phyloP scores from a whole-genome alignment of 768 basidiomycete species.

The Paxillus ammoniavirescens region DNA sequence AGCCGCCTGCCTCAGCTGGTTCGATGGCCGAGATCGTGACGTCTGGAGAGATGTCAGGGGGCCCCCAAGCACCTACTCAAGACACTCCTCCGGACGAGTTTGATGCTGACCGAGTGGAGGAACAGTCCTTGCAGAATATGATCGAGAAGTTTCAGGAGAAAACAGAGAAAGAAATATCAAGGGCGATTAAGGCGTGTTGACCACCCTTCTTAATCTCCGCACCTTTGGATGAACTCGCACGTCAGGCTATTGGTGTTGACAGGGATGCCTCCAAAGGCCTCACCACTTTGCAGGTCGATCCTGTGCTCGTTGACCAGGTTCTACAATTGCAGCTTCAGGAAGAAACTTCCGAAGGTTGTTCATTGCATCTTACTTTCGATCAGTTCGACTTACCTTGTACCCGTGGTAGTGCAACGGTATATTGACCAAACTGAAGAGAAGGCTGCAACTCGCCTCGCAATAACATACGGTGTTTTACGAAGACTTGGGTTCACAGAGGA shows the following conservation, averaged over 20 bases:
- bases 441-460: constrained; percentile 61
- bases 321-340: constrained; percentile 49
- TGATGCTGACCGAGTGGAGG: constrained; percentile 43
- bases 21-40: constrained; percentile 2
- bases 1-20: constrained; percentile 2
- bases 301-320: constrained; percentile 55
- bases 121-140: constrained; percentile 62
- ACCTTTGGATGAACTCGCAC: not conserved
- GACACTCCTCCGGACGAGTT: constrained; percentile 25
- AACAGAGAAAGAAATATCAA: constrained; percentile 79
- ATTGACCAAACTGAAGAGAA: constrained; percentile 70
- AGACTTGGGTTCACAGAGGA: constrained; percentile 74
- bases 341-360: constrained; percentile 28
- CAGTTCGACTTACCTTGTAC: constrained; percentile 1
- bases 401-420: constrained; percentile 6
- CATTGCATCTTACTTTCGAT: not conserved
- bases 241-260: constrained; percentile 74
- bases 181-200: constrained; percentile 61
- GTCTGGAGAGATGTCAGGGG: constrained; percentile 2
- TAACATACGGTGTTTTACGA: constrained; percentile 78
- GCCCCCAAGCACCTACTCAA: constrained; percentile 1
- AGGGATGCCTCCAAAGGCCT: constrained; percentile 67
- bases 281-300: constrained; percentile 61
- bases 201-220: not conserved
- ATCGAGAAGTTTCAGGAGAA: constrained; percentile 86